Evolutionary conservation across 768 basidiomycete genomes (phyloP).

Genomic region (Tylopilus felleus): DNA sequence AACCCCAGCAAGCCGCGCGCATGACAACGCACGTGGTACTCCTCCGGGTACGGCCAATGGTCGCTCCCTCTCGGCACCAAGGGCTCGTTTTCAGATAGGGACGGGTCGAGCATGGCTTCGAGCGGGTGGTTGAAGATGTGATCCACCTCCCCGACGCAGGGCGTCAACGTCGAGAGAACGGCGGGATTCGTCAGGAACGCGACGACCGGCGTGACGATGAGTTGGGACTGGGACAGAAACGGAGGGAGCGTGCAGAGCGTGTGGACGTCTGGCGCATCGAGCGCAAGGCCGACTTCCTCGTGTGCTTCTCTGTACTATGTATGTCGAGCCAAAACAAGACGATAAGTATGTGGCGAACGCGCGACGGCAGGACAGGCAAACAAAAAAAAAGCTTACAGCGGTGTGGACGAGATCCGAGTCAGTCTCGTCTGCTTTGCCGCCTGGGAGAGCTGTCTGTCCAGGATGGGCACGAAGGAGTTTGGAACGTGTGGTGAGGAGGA

Average conservation of each 20-base stretch:
- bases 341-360: background rate
- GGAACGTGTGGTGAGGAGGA: slow-evolving; percentile 83
- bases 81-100: slow-evolving; percentile 36
- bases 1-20: too few species aligned
- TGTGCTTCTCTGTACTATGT: slow-evolving; percentile 81
- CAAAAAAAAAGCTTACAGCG: too few species aligned
- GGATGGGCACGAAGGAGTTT: slow-evolving; percentile 71
- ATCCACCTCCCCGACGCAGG: slow-evolving; percentile 68
- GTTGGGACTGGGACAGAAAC: slow-evolving; percentile 59
- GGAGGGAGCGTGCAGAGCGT: slow-evolving; percentile 62
- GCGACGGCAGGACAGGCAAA: background rate
- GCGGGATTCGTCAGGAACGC: slow-evolving; percentile 55
- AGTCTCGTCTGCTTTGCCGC: slow-evolving; percentile 68
- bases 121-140: slow-evolving; percentile 79
- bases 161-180: slow-evolving; percentile 50
- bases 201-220: slow-evolving; percentile 78
- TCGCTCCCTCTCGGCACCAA: slow-evolving; percentile 60
- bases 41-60: slow-evolving; percentile 78
- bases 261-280: slow-evolving; percentile 53
- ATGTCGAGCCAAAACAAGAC: slow-evolving; percentile 27
- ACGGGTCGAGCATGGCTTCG: slow-evolving; percentile 65
- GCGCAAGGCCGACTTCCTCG: slow-evolving; percentile 78
- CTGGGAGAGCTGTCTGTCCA: slow-evolving; percentile 80
- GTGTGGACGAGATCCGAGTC: slow-evolving; percentile 65
- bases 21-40: slow-evolving; percentile 52